These are phyloP conservation scores for Camellia oleifera DNA, from an alignment of 179 eudicot genomes.

Conservation along the genomic window DNA sequence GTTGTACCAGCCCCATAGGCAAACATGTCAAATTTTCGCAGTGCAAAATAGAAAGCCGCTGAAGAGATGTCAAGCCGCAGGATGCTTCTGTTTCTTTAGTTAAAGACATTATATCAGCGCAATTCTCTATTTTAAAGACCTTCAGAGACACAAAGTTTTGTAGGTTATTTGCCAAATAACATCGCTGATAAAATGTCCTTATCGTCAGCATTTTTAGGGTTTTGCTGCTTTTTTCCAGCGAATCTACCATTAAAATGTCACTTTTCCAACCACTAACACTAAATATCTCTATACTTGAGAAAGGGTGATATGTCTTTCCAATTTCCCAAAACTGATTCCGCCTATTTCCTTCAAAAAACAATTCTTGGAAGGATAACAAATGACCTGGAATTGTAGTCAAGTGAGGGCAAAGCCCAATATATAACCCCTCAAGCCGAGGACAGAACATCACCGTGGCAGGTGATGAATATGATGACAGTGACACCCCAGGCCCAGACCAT, in stretches of 20 bases:
- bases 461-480: too few species aligned
- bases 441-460: neutral
- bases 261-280: too few species aligned
- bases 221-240: neutral
- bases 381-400: neutral
- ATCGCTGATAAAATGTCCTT: neutral
- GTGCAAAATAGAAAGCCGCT: neutral
- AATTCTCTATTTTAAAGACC: neutral
- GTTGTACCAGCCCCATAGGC: neutral
- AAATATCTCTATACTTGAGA: neutral
- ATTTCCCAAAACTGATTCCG: too few species aligned
- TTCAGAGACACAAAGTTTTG: neutral
- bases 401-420: neutral
- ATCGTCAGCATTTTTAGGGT: neutral
- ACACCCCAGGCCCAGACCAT: neutral
- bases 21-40: neutral
- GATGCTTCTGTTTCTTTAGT: neutral
- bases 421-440: neutral
- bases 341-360: neutral
- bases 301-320: neutral
- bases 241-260: neutral
- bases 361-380: neutral
- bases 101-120: neutral
- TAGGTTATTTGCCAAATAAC: neutral
- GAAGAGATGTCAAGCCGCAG: neutral